Conservation (phyloP, 1,139 yeast genomes). For the Blastobotrys arbuscula region DNA sequence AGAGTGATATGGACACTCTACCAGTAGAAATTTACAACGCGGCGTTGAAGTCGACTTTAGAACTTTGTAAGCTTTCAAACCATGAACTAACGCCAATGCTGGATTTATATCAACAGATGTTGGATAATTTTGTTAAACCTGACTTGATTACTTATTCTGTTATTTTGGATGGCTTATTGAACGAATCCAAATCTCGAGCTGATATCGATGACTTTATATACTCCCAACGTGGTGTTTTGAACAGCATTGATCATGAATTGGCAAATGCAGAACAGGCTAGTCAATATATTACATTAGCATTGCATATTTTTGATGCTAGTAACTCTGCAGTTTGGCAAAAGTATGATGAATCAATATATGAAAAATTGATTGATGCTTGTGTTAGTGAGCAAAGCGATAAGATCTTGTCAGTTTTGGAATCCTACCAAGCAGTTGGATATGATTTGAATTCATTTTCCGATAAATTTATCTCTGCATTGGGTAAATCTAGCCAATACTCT, state of each 20-base stretch:
- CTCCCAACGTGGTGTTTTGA: conserved; percentile 10
- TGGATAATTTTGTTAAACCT: conserved; percentile 26
- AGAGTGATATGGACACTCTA: neutral
- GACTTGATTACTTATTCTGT: conserved; percentile 30
- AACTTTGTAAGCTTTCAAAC: conserved; percentile 12
- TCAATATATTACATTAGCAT: conserved; percentile 26
- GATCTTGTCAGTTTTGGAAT: conserved; percentile 10
- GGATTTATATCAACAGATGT: conserved; percentile 31
- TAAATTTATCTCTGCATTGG: conserved; percentile 7
- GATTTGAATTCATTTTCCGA: neutral
- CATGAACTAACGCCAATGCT: conserved; percentile 22
- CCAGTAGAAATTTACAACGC: conserved; percentile 8
- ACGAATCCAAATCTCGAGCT: conserved; percentile 21
- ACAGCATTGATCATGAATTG: conserved; percentile 14
- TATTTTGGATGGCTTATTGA: conserved; percentile 26
- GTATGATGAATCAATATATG: conserved; percentile 20
- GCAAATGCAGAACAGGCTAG: conserved; percentile 19
- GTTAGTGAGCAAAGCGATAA: conserved; percentile 15
- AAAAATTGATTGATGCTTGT: conserved; percentile 20
- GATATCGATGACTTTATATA: conserved; percentile 1
- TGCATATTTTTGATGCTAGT: conserved; percentile 29
- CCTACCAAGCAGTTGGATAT: conserved; percentile 10
- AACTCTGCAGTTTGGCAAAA: conserved; percentile 22
- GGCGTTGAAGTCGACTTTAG: conserved; percentile 10
- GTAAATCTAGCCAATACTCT: conserved; percentile 6